Base-by-base conservation (phyloP, 2,329 filamentous ascomycete genomes). In the Aspergillus brunneoviolaceus region DNA sequence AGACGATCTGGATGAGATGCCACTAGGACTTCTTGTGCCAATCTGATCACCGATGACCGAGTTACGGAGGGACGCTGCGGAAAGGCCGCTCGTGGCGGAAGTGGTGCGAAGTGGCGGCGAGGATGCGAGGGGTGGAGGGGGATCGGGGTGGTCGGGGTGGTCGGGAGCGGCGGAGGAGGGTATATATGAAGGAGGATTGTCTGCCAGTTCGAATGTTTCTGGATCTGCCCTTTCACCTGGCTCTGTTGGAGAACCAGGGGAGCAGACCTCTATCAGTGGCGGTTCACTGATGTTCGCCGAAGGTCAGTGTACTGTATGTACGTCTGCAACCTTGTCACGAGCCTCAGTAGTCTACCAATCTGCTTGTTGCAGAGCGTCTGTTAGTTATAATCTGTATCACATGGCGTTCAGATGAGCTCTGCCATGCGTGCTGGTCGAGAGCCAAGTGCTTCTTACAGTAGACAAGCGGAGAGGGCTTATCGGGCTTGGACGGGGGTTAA, bases 161-260 rank as follows among this genome's bases (percentile, higher is more conserved):
- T 87, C 88, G 85, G 88, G 79, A 81, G 83, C 81, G 85, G 83
- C 80, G 83, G 83, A 84, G 83, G 85, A 80, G 77, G 79, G 76
- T 77, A 74, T 76, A 75, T 79, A 77, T 74, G 79, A 80, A 78
- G 84, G 80, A 75, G 73, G 81, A 81, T 86, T 84, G 85, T 89
- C 84, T 84, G 88, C 89, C 89, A 91, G 88, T 84, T 87, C 88
- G 87, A 86, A 79, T 77, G 77, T 79, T 80, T 65, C 51, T 79
- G 69, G 70, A 71, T 70, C 70, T 77, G 76, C 75, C 72, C 72
- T 73, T 69, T 71, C 67, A 65, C 72, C 76, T 75, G 75, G 76
- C 74, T 77, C 76, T 73, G 68, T 66, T 62, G 53, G 65, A 77
- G 76, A 78, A 79, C 76, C 76, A 78, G 75, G 74, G 72, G 75